Evolutionary conservation across 2,329 filamentous ascomycete species (phyloP), one percentile per base, ranked within the genome.

Genomic region (Aciculosporium take): DNA sequence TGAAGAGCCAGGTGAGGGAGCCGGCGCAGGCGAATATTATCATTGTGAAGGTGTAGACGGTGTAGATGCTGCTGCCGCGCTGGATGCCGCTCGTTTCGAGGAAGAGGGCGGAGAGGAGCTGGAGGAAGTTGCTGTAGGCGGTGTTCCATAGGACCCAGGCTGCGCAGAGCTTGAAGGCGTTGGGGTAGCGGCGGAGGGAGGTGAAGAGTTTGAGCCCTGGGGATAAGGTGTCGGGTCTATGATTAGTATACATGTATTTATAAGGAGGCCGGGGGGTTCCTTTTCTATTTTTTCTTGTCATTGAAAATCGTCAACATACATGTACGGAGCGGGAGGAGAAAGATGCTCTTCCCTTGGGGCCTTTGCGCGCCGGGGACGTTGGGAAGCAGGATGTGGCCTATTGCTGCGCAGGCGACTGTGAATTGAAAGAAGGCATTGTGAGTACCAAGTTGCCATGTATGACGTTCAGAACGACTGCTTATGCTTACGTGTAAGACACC

Each of bases 121-220:
- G 38, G 4, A 48, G 25, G 10, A 49, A 49, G 37, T 46, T 49
- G 42, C 44, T 45, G 40, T 49, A 48, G 4, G 33, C 48, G 1
- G 48, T 49, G 28, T 49, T 48, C 48, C 48, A 49, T 2, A 49
- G 41, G 20, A 49, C 45, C 48, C 48, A 49, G 12, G 46, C 48
- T 7, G 45, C 37, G 39, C 48, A 49, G 23, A 49, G 43, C 43
- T 49, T 49, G 41, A 49, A 49, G 24, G 48, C 48, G 20, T 49
- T 49, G 4, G 48, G 48, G 33, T 49, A 49, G 7, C 29, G 42
- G 15, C 46, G 44, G 15, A 48, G 40, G n/a, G 46, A 49, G 15
- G 41, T 31, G n/a, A 49, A 40, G 12, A 49, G 42, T 38, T 37
- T 43, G 21, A 47, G 15, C 48, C 48, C 46, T 49, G 37, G 24